A percentile compares a stretch with the other conserved stretches of the same genome.
These are phyloP conservation scores for Bryoerythrophyllum caledonicum DNA, from an alignment of 225 moss, liverwort and hornwort species.

Conservation along the genomic window DNA sequence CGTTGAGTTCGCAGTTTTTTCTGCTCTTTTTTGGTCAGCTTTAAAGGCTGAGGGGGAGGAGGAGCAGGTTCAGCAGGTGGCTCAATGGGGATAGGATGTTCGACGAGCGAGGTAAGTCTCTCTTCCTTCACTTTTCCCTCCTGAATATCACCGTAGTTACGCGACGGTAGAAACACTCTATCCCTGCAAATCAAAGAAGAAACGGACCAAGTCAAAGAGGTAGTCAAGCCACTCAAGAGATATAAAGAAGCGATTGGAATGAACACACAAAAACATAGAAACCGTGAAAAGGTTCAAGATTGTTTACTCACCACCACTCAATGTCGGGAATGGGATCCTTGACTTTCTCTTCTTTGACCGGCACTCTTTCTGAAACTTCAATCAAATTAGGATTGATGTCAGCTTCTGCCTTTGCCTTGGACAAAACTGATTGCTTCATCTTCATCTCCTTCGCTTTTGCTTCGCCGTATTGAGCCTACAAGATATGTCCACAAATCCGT, in stretches of 20 bases:
- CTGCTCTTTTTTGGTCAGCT: slow-evolving; percentile 94
- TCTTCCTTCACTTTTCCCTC: slow-evolving; percentile 58
- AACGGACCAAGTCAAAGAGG: slow-evolving; percentile 14
- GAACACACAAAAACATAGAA: slow-evolving; percentile 5
- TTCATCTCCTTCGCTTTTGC: slow-evolving; percentile 99
- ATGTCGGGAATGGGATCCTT: slow-evolving; percentile 83
- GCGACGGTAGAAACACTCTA: slow-evolving; percentile 60
- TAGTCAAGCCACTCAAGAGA: slow-evolving; percentile 12
- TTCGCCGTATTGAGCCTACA: slow-evolving; percentile 96
- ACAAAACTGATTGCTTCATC: slow-evolving; percentile 81
- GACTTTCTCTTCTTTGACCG: slow-evolving; percentile 78
- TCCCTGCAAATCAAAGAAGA: slow-evolving; percentile 56
- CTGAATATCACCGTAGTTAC: slow-evolving; percentile 66
- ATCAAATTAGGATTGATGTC: slow-evolving; percentile 98
- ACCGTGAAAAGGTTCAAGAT: slow-evolving; percentile 2
- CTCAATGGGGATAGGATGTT: slow-evolving; percentile 98
- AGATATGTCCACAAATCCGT: slow-evolving; percentile 23
- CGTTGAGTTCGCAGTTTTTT: slow-evolving; percentile 96
- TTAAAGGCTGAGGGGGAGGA: slow-evolving; percentile 88
- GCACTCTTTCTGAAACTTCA: slow-evolving; percentile 91
- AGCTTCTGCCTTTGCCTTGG: slow-evolving; percentile 92
- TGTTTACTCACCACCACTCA: slow-evolving; percentile 88
- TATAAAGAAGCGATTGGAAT: neutral
- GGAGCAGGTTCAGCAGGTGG: slow-evolving; percentile 94
- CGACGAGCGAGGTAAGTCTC: slow-evolving; percentile 61